Evolutionary conservation across 2,329 filamentous ascomycete genomes (phyloP).

Genomic region (Colletotrichum liriopes): DNA sequence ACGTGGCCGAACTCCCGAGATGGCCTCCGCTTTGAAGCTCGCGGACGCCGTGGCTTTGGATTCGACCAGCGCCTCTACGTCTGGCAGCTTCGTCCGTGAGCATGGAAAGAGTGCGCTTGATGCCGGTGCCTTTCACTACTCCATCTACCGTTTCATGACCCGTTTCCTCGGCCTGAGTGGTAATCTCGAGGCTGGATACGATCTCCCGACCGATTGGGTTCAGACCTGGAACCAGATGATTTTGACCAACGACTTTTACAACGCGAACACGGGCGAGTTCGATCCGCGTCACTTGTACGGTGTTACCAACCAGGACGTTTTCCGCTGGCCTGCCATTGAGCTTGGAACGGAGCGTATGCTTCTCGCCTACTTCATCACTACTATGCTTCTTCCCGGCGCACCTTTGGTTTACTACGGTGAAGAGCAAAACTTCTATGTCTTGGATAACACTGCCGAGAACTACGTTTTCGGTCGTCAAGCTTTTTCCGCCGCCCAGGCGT

Average conservation of each 20-base stretch:
- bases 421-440: constrained; percentile 75
- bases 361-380: constrained; percentile 71
- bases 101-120: constrained; percentile 65
- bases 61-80: constrained; percentile 37
- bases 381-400: constrained; percentile 73
- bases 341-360: constrained; percentile 72
- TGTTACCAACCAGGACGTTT: constrained; percentile 76
- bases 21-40: constrained; percentile 41
- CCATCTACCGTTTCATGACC: constrained; percentile 50
- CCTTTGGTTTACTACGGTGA: constrained; percentile 75
- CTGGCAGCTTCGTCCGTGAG: constrained; percentile 67
- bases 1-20: constrained; percentile 65
- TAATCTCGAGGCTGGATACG: constrained; percentile 51
- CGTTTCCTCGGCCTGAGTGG: constrained; percentile 52
- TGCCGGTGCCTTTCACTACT: constrained; percentile 59
- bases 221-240: constrained; percentile 71
- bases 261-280: constrained; percentile 72
- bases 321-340: constrained; percentile 73
- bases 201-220: constrained; percentile 57
- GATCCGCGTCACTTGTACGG: constrained; percentile 78
- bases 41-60: constrained; percentile 43
- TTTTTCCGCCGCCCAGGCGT: constrained; percentile 74
- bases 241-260: constrained; percentile 72
- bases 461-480: constrained; percentile 77
- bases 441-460: constrained; percentile 76